Conservation (phyloP, 179 eudicot species). For the Spinacia oleracea region DNA sequence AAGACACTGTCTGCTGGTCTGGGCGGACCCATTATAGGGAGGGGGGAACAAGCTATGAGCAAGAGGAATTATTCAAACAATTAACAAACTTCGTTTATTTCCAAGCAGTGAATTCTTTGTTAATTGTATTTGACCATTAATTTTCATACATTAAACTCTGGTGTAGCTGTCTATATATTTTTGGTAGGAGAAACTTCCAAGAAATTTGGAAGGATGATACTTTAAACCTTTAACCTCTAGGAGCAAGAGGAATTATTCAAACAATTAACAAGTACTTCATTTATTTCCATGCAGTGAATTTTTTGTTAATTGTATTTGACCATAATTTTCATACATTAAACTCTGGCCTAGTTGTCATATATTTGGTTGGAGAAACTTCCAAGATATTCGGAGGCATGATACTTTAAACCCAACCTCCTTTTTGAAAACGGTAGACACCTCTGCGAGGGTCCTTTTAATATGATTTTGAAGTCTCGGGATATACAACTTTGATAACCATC, state of each 20-base stretch:
- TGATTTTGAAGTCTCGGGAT: not conserved
- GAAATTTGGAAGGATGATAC: not conserved
- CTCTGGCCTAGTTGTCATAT: not conserved
- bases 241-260: too few species aligned
- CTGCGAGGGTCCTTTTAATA: not conserved
- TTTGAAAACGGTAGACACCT: not conserved
- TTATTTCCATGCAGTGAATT: not conserved
- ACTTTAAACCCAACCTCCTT: not conserved
- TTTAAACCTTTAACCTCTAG: not conserved
- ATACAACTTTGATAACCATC: too few species aligned
- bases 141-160: not conserved
- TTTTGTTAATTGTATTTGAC: not conserved
- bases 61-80: not conserved
- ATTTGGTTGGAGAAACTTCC: not conserved
- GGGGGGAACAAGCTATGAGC: not conserved
- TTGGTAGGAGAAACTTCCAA: not conserved
- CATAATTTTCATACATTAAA: not conserved
- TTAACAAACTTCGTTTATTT: not conserved
- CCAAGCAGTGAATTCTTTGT: not conserved
- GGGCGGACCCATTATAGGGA: not conserved
- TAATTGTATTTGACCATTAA: not conserved
- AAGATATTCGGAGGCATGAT: not conserved
- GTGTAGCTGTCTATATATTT: not conserved
- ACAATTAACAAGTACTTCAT: not conserved
- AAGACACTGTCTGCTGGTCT: not conserved